Conservation (phyloP, 768 basidiomycete genomes). For the Leccinum disarticulatum region DNA sequence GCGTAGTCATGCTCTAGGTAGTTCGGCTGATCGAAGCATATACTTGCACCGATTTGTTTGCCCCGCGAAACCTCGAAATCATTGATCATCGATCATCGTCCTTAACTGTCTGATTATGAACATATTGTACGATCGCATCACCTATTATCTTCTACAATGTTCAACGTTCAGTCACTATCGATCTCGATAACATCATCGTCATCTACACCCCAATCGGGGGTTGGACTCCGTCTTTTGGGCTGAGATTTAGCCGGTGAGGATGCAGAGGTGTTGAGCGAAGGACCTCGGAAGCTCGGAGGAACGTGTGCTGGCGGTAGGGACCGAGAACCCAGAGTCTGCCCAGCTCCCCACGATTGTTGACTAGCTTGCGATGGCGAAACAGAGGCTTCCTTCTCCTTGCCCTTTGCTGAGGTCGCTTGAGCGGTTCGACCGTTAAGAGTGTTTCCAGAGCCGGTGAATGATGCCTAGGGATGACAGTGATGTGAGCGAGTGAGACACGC, state of each 20-base stretch:
- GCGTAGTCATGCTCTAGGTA: slow-evolving; percentile 87
- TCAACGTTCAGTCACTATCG: slow-evolving; percentile 74
- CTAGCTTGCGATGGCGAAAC: slow-evolving; percentile 31
- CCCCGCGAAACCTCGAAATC: slow-evolving; percentile 4
- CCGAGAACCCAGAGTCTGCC: slow-evolving; percentile 50
- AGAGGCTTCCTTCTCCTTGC: slow-evolving; percentile 51
- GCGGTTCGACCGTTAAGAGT: slow-evolving; percentile 57
- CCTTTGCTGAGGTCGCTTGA: slow-evolving; percentile 41
- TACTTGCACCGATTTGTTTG: neutral
- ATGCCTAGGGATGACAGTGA: slow-evolving; percentile 26
- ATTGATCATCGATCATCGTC: neutral
- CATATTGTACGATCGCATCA: slow-evolving; percentile 8
- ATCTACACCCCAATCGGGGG: slow-evolving; percentile 84
- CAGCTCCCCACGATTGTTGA: slow-evolving; percentile 43
- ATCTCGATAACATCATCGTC: slow-evolving; percentile 83
- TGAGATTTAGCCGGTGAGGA: slow-evolving; percentile 45
- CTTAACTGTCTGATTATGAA: slow-evolving; percentile 5
- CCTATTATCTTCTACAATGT: slow-evolving; percentile 1
- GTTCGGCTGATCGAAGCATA: neutral
- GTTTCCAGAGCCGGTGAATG: slow-evolving; percentile 69
- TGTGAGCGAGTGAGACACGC: neutral
- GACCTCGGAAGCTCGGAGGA: slow-evolving; percentile 34
- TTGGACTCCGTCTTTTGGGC: slow-evolving; percentile 51
- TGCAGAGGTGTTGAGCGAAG: slow-evolving; percentile 49
- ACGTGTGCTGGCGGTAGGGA: slow-evolving; percentile 22